Percentiles rank a stretch among this genome's conserved stretches.
Evolutionary conservation across 768 basidiomycete species (phyloP).

Genomic region (Suillus spraguei): DNA sequence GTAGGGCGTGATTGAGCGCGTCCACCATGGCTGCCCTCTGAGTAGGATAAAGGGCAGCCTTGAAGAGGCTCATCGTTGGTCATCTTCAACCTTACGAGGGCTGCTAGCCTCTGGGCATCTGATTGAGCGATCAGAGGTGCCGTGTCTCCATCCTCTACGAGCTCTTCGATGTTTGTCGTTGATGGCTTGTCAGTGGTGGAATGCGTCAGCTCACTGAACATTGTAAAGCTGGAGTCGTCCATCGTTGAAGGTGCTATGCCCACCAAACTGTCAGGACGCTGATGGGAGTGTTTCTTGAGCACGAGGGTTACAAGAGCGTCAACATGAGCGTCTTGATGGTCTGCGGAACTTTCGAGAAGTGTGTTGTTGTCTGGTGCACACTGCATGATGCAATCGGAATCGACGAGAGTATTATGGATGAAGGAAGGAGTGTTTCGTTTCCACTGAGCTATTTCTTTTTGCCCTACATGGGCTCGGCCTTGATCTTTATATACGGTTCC

Average conservation of each 20-base stretch:
- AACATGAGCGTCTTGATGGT: no score
- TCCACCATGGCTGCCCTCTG: neutral
- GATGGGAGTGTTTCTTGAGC: neutral
- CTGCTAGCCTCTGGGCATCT: neutral
- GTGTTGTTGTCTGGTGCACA: no score
- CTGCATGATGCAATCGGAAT: constrained; percentile 1
- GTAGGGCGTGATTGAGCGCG: neutral
- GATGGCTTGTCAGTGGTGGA: neutral
- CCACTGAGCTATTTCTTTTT: neutral
- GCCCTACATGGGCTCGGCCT: neutral
- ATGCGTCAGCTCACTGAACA: neutral
- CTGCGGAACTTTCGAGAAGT: neutral
- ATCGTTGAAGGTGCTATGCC: constrained; percentile 3
- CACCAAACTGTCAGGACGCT: neutral
- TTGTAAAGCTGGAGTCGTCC: neutral
- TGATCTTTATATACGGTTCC: neutral
- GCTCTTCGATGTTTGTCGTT: neutral
- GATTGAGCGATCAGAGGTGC: neutral
- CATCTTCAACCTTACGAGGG: neutral
- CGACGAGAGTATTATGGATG: neutral
- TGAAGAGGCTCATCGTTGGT: neutral
- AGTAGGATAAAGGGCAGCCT: neutral
- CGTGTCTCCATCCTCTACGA: neutral
- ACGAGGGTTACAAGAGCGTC: neutral
- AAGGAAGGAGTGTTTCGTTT: neutral